Base-by-base conservation (phyloP, 352 stramenopile genomes). In the Phytophthora kernoviae region DNA sequence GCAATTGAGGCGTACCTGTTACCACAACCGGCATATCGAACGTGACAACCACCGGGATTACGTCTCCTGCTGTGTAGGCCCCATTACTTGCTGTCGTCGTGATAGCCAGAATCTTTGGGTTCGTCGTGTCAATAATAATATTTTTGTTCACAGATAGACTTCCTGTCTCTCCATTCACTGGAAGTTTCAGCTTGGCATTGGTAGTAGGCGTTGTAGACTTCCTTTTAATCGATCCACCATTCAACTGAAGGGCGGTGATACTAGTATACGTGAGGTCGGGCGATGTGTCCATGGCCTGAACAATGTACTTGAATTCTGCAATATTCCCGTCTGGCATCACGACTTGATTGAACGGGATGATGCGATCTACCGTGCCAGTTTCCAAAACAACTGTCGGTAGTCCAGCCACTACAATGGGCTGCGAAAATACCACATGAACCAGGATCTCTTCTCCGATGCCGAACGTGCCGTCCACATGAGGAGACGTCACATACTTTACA, bases 351-450 rank as follows among this genome's bases (percentile, higher is more conserved):
- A 91, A 88, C 9, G 75, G 71, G 7, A 86, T 66, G 41, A 83
- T 87, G 15, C 81, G 81, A 59, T 88, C 75, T 11, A 91, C 73
- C 32, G 74, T 39, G 1, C 84, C 81, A 0, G 84, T 93, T 30
- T 87, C 79, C 4, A 93, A 59, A 4, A 91, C 74, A 24, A 93
- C 49, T 5, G 76, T 89, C 4, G 84, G 84, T 4, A 75, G 44
- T 4, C 84, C 81, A 10, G 66, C 63, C 4, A 88, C 77, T 1
- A 86, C 67, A 34, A 96, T 73, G 1, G 87, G 70, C 9, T 79
- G 53, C 0, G 82, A 89, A 36, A 94, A 94, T n/a, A 51, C n/a
- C 1, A 96, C 77, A n/a, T 81, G 72, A 15, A 96, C 75, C 36
- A 82, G 26, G 50, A 94, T 88, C 22, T 74, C 64, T 57, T 92